Conservation (phyloP, 805 yeast species). For the Sugiyamaella qingdaonensis region DNA sequence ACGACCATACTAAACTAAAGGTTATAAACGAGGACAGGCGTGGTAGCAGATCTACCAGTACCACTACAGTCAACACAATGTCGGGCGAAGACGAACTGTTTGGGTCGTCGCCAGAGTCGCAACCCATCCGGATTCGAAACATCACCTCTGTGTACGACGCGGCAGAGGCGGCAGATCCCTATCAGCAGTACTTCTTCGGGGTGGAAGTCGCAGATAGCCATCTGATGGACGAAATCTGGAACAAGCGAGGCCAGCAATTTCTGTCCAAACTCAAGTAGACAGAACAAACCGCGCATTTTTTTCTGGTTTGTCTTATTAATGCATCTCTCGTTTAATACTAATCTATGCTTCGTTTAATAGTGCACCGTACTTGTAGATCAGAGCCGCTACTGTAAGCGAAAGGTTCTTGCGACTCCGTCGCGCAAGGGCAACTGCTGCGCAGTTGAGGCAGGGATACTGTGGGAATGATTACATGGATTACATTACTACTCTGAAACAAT, state of each 20-base stretch:
- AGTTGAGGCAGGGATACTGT: too few relatives aligned
- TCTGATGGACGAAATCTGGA: slow-evolving; percentile 16
- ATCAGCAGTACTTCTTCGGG: slow-evolving; percentile 10
- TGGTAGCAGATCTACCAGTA: slow-evolving; percentile 4
- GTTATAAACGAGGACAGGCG: slow-evolving; percentile 14
- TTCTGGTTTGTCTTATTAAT: background rate
- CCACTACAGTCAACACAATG: slow-evolving; percentile 3
- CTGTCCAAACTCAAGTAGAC: slow-evolving; percentile 3
- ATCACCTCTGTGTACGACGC: slow-evolving; percentile 9
- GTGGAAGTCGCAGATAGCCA: background rate
- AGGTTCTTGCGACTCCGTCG: too few relatives aligned
- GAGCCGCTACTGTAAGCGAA: too few relatives aligned
- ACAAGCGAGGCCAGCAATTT: slow-evolving; percentile 16
- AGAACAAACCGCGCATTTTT: background rate
- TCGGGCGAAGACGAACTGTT: background rate
- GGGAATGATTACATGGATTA: too few relatives aligned
- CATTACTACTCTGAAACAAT: too few relatives aligned
- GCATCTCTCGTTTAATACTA: too few relatives aligned
- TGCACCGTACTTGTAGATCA: too few relatives aligned
- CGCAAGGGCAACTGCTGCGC: too few relatives aligned
- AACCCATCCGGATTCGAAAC: background rate
- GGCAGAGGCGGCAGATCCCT: slow-evolving; percentile 6
- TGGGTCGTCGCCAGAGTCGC: background rate
- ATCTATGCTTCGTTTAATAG: too few relatives aligned
- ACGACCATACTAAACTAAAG: slow-evolving; percentile 15